Evolutionary conservation across 768 basidiomycete genomes (phyloP).

Genomic region (Cytidiella melzeri): DNA sequence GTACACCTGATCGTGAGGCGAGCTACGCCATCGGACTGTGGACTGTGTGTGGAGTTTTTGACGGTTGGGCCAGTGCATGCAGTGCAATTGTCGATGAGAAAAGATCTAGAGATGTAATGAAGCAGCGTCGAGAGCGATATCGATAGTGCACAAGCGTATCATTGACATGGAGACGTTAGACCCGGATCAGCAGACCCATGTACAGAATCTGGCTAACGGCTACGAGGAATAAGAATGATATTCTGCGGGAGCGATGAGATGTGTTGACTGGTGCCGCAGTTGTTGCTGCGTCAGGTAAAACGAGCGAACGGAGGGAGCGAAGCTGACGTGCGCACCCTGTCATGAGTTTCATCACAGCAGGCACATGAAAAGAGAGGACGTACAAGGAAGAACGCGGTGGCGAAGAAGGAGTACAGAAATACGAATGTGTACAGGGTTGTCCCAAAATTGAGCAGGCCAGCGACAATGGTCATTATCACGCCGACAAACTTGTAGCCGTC

Average conservation of each 20-base stretch:
- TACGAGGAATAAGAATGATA: constrained; percentile 85
- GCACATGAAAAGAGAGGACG: constrained; percentile 22
- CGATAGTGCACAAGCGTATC: no score
- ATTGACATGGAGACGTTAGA: no score
- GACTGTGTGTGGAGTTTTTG: no score
- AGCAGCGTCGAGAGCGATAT: no score
- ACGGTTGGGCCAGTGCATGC: no score
- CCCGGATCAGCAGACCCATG: constrained; percentile 78
- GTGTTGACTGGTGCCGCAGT: constrained; percentile 59
- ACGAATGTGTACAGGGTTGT: constrained; percentile 59
- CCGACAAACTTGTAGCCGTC: constrained; percentile 98
- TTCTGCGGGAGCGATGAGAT: constrained; percentile 74
- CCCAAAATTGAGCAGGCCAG: constrained; percentile 57
- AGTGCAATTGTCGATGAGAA: no score
- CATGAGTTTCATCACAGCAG: neutral
- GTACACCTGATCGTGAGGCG: no score
- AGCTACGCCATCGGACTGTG: no score
- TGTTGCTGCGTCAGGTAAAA: constrained; percentile 73
- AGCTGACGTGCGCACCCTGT: constrained; percentile 46
- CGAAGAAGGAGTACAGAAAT: constrained; percentile 81
- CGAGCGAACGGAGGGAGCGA: constrained; percentile 86
- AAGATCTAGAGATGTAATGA: no score
- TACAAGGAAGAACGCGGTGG: constrained; percentile 93
- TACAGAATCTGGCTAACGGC: constrained; percentile 79
- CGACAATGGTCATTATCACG: constrained; percentile 77